Conservation (phyloP, 2,329 filamentous ascomycete genomes). For the Pseudocercospora musae region DNA sequence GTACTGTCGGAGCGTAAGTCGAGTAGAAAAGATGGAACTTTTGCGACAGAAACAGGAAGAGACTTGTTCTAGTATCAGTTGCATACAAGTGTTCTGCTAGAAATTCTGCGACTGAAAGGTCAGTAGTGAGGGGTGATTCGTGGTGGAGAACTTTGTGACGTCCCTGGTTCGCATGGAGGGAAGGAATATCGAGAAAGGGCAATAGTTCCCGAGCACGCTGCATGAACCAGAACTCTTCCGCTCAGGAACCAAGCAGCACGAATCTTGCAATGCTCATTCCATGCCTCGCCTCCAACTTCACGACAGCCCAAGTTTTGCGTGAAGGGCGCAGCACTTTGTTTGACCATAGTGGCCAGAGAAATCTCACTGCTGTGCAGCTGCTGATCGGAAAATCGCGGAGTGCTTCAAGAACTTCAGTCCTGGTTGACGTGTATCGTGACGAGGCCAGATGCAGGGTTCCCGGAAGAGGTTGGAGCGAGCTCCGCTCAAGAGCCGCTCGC, state of each 20-base stretch:
- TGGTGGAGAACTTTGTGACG: slow-evolving; percentile 4
- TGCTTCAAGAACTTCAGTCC: neutral
- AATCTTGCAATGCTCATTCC: neutral
- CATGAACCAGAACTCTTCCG: neutral
- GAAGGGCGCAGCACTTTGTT: neutral
- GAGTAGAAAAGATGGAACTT: neutral
- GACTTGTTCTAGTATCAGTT: slow-evolving; percentile 4
- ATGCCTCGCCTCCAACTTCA: neutral
- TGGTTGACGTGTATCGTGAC: neutral
- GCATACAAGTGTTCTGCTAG: slow-evolving; percentile 12
- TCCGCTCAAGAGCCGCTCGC: neutral
- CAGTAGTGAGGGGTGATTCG: neutral
- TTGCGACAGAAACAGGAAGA: neutral
- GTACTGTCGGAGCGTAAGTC: neutral
- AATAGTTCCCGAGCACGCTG: slow-evolving; percentile 1
- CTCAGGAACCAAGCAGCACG: neutral
- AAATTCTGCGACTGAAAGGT: slow-evolving; percentile 9
- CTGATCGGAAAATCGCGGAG: neutral
- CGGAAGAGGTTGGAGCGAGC: neutral
- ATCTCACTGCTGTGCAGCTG: neutral
- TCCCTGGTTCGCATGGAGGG: neutral
- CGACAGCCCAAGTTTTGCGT: neutral
- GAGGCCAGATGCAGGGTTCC: neutral
- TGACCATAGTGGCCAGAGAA: neutral
- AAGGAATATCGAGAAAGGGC: slow-evolving; percentile 1